Evolutionary conservation across 2,329 filamentous ascomycete species (phyloP), one percentile per base, ranked within the genome.

Genomic region (Botrytis hyacinthi): DNA sequence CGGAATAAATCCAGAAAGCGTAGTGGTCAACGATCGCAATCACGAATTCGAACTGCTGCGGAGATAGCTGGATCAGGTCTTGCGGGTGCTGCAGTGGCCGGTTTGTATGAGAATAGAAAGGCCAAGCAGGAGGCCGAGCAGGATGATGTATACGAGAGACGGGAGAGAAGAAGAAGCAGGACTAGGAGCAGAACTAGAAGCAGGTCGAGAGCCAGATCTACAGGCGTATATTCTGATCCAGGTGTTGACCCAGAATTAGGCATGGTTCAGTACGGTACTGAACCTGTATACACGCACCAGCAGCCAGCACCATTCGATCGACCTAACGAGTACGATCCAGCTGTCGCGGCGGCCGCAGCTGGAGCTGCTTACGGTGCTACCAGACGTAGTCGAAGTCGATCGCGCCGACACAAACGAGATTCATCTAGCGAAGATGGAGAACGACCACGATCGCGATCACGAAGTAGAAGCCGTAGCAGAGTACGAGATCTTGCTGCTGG

Each of bases 241-340:
- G 83, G 82, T 76, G 76, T 79, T 90, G 88, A 90, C 88, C 86
- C 85, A 84, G 88, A 90, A 84, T 84, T 90, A 89, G 89, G 88
- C 84, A 85, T 90, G 85, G 88, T 91, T 86, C 87, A 91, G 82
- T 91, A 91, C 84, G 89, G 89, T 78, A 85, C 84, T 80, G 85
- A 86, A 77, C 88, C 89, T 78, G 84, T 91, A 76, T 82, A 83
- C 77, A 84, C 84, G 76, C 81, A 78, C 70, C 74, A 78, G 67
- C 72, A 76, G 70, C 77, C 76, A 76, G 78, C 77, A 77, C 81
- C 76, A 61, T 79, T 80, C 73, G 75, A 73, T 70, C 70, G 60
- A 67, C 10, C 66, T 29, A 57, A 22, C 66, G 60, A 66, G 48
- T 44, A 67, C 70, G 78, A 79, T 76, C 77, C 77, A 62, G 77